A percentile compares a stretch with the other conserved stretches of the same genome.
Conservation (phyloP, 116 monocot species). For the Trichopus zeylanicus region DNA sequence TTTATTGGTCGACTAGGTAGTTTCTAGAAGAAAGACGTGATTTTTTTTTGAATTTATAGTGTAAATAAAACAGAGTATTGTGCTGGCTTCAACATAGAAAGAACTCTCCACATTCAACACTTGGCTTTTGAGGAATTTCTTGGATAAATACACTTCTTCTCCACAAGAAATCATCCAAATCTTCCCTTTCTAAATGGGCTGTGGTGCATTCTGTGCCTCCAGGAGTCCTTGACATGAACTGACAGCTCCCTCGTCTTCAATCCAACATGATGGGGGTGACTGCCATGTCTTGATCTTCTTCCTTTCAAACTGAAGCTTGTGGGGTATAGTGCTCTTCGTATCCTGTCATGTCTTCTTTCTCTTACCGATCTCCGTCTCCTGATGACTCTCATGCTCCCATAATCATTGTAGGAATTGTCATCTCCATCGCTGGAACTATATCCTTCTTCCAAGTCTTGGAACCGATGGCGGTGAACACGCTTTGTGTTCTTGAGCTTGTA, state of each 20-base stretch:
- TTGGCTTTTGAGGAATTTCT: no score
- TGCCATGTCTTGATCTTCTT: constrained; percentile 18
- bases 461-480: constrained; percentile 35
- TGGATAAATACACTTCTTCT: no score
- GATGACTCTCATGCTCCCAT: constrained; percentile 2
- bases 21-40: no score
- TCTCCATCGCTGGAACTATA: constrained; percentile 22
- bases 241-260: constrained; percentile 49
- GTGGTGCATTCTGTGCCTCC: background rate
- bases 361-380: constrained; percentile 26
- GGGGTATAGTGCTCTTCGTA: constrained; percentile 39
- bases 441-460: constrained; percentile 58
- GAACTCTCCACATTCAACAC: no score
- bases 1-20: no score
- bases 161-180: no score
- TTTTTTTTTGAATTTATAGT: no score
- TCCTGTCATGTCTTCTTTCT: constrained; percentile 40
- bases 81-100: no score
- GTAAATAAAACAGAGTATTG: no score
- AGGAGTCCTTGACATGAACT: constrained; percentile 17
- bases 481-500: constrained; percentile 65
- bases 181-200: no score
- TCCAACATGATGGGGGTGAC: constrained; percentile 24
- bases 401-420: constrained; percentile 14
- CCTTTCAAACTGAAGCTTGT: constrained; percentile 21